Base-by-base conservation (phyloP, 805 yeast genomes). In the Wickerhamiella bombiphila region DNA sequence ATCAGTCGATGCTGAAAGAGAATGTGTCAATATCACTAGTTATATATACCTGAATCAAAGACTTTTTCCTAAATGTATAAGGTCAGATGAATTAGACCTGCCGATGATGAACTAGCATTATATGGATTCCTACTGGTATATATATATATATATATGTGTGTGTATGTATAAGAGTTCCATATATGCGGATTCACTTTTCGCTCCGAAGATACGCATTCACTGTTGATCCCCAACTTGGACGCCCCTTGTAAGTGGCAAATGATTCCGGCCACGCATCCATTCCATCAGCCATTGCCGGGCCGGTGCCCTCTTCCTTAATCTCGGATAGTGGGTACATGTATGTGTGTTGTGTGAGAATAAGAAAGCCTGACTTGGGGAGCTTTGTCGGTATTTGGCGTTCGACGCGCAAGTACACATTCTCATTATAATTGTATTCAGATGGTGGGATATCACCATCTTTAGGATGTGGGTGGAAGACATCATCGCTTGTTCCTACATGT, bases 321-420 rank as follows among this genome's bases (percentile, higher is more conserved):
- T 59, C 55, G 34, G 66, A 53, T 47, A 74, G 43, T 16, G 79
- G 73, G 14, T 72, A 63, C 31, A 64, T 48, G 45, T 72, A 74
- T 0, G 81, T 76, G 47, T 76, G 64, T 39, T 73, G 65, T 2
- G 69, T 59, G 58, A 74, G 70, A 11, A 67, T 53, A 19, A 65
- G 58, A 0, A 69, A 68, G 11, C 58, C 54, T 3, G 72, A 45
- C 40, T 58, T 53, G 3, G 79, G 76, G 34, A 74, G 50, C 46
- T 70, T 64, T 6, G 71, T 69, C 37, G 71, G 65, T 5, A 54
- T 55, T 49, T 75, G 82, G 41, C 78, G 64, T 50, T 75, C 82
- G 14, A 67, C 66, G 38, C 81, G 60, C 52, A 74, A 56, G 46
- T 64, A 70, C 15, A 69, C 69, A 30, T 65, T 64, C 37, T 48